Conservation (phyloP, 768 basidiomycete species). For the Pleurotus djamor region DNA sequence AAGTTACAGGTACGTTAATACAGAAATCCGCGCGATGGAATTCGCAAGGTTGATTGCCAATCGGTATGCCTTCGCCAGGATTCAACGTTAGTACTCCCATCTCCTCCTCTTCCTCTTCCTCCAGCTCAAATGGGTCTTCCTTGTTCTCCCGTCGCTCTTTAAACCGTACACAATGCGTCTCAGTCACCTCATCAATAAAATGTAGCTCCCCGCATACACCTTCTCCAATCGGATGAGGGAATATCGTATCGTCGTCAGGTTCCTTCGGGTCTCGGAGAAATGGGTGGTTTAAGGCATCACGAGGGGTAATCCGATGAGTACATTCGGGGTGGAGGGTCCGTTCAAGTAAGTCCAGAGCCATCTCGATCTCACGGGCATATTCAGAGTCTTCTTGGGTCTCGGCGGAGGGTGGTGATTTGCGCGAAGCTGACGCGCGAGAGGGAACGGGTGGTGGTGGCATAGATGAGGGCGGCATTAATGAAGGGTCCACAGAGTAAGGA, state of each 20-base stretch:
- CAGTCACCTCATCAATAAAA: slow-evolving; percentile 53
- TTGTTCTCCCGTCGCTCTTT: slow-evolving; percentile 26
- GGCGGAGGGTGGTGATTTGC: slow-evolving; percentile 14
- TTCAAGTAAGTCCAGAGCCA: slow-evolving; percentile 76
- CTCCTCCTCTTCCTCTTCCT: slow-evolving; percentile 21
- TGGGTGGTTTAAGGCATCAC: slow-evolving; percentile 71
- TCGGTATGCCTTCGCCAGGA: slow-evolving; percentile 53
- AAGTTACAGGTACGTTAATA: background rate
- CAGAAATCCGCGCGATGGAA: slow-evolving; percentile 41
- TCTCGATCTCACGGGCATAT: slow-evolving; percentile 54
- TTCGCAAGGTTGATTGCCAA: slow-evolving; percentile 62
- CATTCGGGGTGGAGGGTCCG: slow-evolving; percentile 75
- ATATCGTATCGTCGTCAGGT: slow-evolving; percentile 61
- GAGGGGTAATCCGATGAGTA: slow-evolving; percentile 74
- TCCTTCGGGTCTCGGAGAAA: slow-evolving; percentile 56
- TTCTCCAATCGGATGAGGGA: slow-evolving; percentile 66
- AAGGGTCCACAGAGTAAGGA: slow-evolving; percentile 34
- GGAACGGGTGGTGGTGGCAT: slow-evolving; percentile 13
- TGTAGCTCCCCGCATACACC: slow-evolving; percentile 69
- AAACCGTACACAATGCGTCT: slow-evolving; percentile 50
- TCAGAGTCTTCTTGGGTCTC: slow-evolving; percentile 25
- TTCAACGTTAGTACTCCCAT: slow-evolving; percentile 28
- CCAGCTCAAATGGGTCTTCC: slow-evolving; percentile 12
- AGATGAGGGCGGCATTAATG: slow-evolving; percentile 12
- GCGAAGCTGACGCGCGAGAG: slow-evolving; percentile 4